Base-by-base conservation (phyloP, 495 filamentous ascomycete genomes). In the Daldinia loculata region DNA sequence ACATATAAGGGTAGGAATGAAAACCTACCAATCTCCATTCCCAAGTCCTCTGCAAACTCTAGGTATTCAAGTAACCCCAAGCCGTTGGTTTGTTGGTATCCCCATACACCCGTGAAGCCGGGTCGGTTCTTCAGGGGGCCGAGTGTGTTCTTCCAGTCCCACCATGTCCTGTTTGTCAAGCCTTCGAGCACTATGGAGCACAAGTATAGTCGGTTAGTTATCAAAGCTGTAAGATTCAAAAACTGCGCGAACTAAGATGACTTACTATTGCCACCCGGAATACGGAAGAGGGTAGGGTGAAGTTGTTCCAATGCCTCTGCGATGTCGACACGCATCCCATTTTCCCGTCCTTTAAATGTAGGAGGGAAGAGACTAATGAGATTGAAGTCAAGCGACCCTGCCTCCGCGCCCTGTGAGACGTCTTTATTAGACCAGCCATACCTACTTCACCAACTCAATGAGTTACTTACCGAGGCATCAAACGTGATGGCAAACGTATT, bases 101-200 rank as follows among this genome's bases (percentile, higher is more conserved):
- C 77, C 90, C 90, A 92, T 43, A 85, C 79, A 29, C 85, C 89
- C 15, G 85, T 77, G 63, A 87, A 81, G 34, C 89, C 89, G 0
- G 89, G 87, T 8, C 90, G 83, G 51, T 90, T 78, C 30, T 85
- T 87, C 2, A 91, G 79, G 0, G 87, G 85, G 0, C 90, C 90
- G 53, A 92, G 85, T 2, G 89, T 90, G 61, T 86, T 80, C 71
- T 90, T 89, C 90, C 90, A 92, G 48, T 87, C 84, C 89, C 90
- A 92, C 67, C 83, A 82, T 48, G 79, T 81, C 17, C 74, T 76
- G 38, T 84, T 79, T 24, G 75, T 84, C 39, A 84, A 72, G 26
- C 88, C 88, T 67, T 90, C 88, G 65, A 91, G 76, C 74, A 90
- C 70, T 72, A 29, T 0, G 38, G 34, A 4, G 6, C 15, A n/a